These are phyloP conservation scores for Chrysoporthe austroafricana DNA, from an alignment of 2,329 filamentous ascomycete genomes.

Conservation along the genomic window DNA sequence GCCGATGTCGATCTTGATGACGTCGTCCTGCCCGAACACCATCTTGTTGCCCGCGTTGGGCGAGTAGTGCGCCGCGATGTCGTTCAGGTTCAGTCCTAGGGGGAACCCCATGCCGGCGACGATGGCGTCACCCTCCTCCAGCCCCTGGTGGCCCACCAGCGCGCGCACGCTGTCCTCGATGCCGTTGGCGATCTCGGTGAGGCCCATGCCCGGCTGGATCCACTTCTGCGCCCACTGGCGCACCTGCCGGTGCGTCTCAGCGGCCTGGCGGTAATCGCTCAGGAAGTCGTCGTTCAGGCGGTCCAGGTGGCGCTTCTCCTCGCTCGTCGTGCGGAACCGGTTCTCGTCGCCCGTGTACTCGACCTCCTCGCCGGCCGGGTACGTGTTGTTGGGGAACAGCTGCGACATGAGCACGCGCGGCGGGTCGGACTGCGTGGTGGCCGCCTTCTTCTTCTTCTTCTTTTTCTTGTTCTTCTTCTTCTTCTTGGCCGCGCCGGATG, in stretches of 20 bases:
- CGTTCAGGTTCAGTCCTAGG: constrained; percentile 79
- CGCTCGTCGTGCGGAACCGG: constrained; percentile 75
- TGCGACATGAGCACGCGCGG: constrained; percentile 74
- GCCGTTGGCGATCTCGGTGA: constrained; percentile 80
- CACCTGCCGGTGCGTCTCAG: constrained; percentile 80
- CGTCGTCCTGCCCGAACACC: constrained; percentile 71
- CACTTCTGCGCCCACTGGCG: constrained; percentile 79
- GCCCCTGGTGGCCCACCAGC: constrained; percentile 72
- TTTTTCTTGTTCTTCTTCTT: constrained; percentile 84
- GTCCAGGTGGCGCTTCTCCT: constrained; percentile 83
- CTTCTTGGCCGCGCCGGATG: constrained; percentile 60
- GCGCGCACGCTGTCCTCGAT: constrained; percentile 80
- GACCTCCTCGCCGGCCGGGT: constrained; percentile 77
- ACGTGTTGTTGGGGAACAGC: constrained; percentile 73
- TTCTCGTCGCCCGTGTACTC: constrained; percentile 77
- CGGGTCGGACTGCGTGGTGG: constrained; percentile 75
- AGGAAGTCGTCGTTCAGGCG: constrained; percentile 79
- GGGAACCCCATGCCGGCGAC: constrained; percentile 83
- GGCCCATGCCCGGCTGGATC: constrained; percentile 76
- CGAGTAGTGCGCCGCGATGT: constrained; percentile 82
- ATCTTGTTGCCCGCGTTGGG: constrained; percentile 84
- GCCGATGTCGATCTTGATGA: constrained; percentile 83
- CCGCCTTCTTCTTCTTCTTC: constrained; percentile 69
- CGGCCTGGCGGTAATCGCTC: constrained; percentile 76
- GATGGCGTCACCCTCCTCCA: constrained; percentile 76